Base-by-base conservation (phyloP, 371 early-diverging fungal genomes). In the Batrachochytrium dendrobatidis region DNA sequence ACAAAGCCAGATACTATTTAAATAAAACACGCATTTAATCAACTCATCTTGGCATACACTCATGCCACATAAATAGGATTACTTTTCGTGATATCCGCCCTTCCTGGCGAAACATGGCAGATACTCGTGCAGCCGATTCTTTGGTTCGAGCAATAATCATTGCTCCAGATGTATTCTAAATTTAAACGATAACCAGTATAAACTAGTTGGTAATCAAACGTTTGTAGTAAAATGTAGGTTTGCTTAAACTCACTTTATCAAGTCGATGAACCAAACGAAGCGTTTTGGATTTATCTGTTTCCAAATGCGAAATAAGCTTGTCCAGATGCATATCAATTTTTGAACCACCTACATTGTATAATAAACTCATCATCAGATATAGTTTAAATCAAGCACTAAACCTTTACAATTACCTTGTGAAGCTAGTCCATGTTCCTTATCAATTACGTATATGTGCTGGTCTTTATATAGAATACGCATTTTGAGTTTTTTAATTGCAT, bases 221-320 rank as follows among this genome's bases (percentile, higher is more conserved):
- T n/a, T n/a, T n/a, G n/a, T n/a, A n/a, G n/a, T n/a, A n/a, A n/a
- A n/a, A n/a, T n/a, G 39, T 39, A 39, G 39, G 15, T 39, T n/a
- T 39, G 39, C 39, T 12, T n/a, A 39, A 15, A 32, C 49, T 24
- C 46, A 61, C 67, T 46, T 76, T 76, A 48, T 83, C 84, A 31
- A 83, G 70, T 1, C 84, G 73, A 58, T 83, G 84, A 10, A 82
- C 82, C 1, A 82, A 64, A 3, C 74, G 61, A 17, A 73, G 69
- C n/a, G 43, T 56, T 31, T 72, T 64, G 1, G 20, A 54, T 1
- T 44, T 54, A 33, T 59, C 61, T 30, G 58, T 45, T 45, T 45
- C 46, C 6, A 45, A 26, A 45, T 12, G 3, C 6, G 3, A 7
- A 5, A 75, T 46, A 0, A 75, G 34, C 15, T 54, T 50, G n/a